Evolutionary conservation across 208 protist species (phyloP).

Genomic region (Trypanosoma melophagium): DNA sequence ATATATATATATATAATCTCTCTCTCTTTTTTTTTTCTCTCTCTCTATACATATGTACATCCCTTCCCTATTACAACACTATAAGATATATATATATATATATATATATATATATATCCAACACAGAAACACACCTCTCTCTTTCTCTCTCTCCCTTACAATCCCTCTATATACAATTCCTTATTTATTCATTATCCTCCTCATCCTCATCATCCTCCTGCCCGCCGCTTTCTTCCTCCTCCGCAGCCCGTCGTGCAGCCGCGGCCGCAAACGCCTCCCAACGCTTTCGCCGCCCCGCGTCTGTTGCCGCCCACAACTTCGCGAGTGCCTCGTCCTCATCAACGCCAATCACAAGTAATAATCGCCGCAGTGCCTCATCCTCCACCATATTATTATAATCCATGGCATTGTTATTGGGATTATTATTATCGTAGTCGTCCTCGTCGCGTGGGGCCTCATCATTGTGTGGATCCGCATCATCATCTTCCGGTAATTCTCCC

Average conservation of each 20-base stretch:
- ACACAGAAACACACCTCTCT: neutral
- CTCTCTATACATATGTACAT: neutral
- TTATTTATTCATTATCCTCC: constrained; percentile 24
- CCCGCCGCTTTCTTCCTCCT: constrained; percentile 26
- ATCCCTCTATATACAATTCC: neutral
- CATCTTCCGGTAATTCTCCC: constrained; percentile 71
- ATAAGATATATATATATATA: too few species aligned
- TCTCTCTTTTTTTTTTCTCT: neutral
- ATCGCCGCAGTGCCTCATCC: constrained; percentile 37
- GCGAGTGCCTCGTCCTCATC: constrained; percentile 71
- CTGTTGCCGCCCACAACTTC: constrained; percentile 70
- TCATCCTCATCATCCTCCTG: constrained; percentile 50
- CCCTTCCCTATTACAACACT: neutral
- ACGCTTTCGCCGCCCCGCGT: constrained; percentile 43
- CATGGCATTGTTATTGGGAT: too few species aligned
- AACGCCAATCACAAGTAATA: constrained; percentile 58
- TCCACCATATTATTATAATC: constrained; percentile 33
- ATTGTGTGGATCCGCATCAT: constrained; percentile 64
- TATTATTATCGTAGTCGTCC: constrained; percentile 23
- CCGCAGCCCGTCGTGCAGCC: constrained; percentile 34
- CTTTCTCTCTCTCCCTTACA: neutral
- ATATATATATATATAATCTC: neutral
- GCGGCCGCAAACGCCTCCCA: constrained; percentile 51
- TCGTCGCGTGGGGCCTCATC: constrained; percentile 77
- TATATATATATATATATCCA: constrained; percentile 11